phyloP scores from a whole-genome alignment of 2,329 filamentous ascomycete genomes.

The Penicillium capsulatum region DNA sequence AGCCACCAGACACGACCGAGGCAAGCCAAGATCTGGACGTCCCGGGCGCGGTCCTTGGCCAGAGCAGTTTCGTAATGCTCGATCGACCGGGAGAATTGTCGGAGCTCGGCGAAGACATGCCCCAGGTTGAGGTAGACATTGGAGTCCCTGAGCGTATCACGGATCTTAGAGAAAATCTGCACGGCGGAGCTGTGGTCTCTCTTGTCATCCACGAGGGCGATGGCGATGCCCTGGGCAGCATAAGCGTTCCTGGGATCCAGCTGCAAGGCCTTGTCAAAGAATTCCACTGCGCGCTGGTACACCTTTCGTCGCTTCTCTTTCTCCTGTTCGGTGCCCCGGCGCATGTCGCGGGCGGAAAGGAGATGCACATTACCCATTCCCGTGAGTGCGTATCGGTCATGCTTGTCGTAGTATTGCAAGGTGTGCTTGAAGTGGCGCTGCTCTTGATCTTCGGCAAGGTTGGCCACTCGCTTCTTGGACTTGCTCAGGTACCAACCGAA shows the following conservation, averaged over 20 bases:
- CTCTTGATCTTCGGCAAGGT: slow-evolving; percentile 84
- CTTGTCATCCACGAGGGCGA: slow-evolving; percentile 89
- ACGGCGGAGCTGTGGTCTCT: slow-evolving; percentile 81
- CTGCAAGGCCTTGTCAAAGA: slow-evolving; percentile 95
- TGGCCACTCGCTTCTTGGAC: slow-evolving; percentile 74
- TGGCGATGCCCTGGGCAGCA: slow-evolving; percentile 91
- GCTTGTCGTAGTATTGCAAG: slow-evolving; percentile 89
- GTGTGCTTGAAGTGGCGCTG: slow-evolving; percentile 96
- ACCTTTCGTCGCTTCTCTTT: slow-evolving; percentile 83
- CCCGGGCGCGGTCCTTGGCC: slow-evolving; percentile 71
- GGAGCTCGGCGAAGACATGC: slow-evolving; percentile 84
- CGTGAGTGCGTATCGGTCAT: slow-evolving; percentile 92
- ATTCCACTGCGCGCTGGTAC: slow-evolving; percentile 91
- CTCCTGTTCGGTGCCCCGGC: slow-evolving; percentile 79
- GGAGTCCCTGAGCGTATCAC: slow-evolving; percentile 82
- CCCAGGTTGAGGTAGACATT: slow-evolving; percentile 90
- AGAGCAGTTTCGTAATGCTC: slow-evolving; percentile 88
- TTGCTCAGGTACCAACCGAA: slow-evolving; percentile 96
- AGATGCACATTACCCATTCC: slow-evolving; percentile 97
- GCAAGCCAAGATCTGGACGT: slow-evolving; percentile 76
- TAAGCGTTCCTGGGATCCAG: slow-evolving; percentile 95
- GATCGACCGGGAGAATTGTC: slow-evolving; percentile 85
- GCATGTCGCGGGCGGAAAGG: slow-evolving; percentile 86
- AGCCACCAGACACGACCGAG: slow-evolving; percentile 83
- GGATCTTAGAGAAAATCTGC: slow-evolving; percentile 82